Evolutionary conservation across 2,329 filamentous ascomycete genomes (phyloP), one percentile per base, ranked within the genome.

Genomic region (Nothophaeocryptopus gaeumannii): DNA sequence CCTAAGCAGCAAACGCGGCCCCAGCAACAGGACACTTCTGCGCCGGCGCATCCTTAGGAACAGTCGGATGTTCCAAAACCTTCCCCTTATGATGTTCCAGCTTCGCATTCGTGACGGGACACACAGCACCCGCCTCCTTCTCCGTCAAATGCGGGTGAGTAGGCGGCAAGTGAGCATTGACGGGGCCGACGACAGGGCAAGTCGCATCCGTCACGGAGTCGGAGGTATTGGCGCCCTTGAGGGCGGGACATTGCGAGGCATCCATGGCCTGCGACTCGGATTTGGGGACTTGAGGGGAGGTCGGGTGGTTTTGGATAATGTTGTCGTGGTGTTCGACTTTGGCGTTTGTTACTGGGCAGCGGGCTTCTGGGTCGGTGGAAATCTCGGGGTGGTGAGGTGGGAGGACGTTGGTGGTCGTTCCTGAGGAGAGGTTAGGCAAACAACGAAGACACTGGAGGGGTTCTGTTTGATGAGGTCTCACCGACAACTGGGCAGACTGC

Each of bases 281-380:
- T 15, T 59, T 57, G 10, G 65, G 63, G 39, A 62, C 55, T 34
- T 46, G 49, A 4, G 67, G 64, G 20, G 69, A 62, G 11, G 65
- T 62, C 8, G 72, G 72, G 61, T 74, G 72, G 53, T 68, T 65
- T 59, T 69, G 67, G 54, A 67, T 64, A 42, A 63, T 60, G 33
- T 70, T 65, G 60, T 71, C 68, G 63, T 75, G 73, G 63, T 75
- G 72, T 48, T 68, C 66, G 45, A 72, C 72, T 36, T 66, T 73
- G 38, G 73, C 73, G 56, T 73, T 73, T 47, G 73, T 72, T 5
- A 74, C 63, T 0, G 72, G 72, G 65, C 72, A 75, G 56, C 70
- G 63, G 29, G 72, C 71, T 38, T 72, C 72, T 30, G 71, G 67
- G 51, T 71, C 64, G 46, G 58, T n/a, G 12, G 53, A 45, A 32